Evolutionary conservation across 345 rosid genomes (phyloP).

Genomic region (Eucalyptus tenuipes): DNA sequence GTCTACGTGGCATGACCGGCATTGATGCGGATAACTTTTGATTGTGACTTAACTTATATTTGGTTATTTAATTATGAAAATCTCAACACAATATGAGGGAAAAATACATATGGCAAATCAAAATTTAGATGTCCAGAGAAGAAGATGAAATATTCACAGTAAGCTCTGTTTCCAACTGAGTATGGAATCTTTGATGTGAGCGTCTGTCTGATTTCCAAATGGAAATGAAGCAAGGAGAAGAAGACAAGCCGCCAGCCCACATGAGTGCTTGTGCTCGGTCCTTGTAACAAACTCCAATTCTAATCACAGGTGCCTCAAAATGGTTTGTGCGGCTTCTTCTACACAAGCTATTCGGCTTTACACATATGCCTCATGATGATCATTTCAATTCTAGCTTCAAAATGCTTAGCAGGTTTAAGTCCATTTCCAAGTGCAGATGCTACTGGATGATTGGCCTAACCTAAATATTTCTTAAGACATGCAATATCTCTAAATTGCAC

Average conservation of each 20-base stretch:
- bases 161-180: accelerated
- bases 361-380: not conserved
- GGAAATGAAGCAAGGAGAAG: not conserved
- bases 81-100: not conserved
- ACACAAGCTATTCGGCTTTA: not conserved
- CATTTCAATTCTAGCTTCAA: not conserved
- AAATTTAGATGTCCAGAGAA: not conserved
- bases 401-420: not conserved
- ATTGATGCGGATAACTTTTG: accelerated
- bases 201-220: not conserved
- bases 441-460: not conserved
- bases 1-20: accelerated
- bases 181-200: not conserved
- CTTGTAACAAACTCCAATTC: not conserved
- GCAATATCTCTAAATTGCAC: not conserved
- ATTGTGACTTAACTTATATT: not conserved
- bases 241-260: not conserved
- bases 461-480: not conserved
- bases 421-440: not conserved
- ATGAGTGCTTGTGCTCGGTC: not conserved
- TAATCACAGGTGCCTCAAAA: not conserved
- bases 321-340: not conserved
- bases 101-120: not conserved
- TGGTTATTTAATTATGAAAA: not conserved
- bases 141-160: not conserved